Evolutionary conservation across 2,329 filamentous ascomycete genomes (phyloP), one percentile per base, ranked within the genome.

Genomic region (Aspergillus latus): DNA sequence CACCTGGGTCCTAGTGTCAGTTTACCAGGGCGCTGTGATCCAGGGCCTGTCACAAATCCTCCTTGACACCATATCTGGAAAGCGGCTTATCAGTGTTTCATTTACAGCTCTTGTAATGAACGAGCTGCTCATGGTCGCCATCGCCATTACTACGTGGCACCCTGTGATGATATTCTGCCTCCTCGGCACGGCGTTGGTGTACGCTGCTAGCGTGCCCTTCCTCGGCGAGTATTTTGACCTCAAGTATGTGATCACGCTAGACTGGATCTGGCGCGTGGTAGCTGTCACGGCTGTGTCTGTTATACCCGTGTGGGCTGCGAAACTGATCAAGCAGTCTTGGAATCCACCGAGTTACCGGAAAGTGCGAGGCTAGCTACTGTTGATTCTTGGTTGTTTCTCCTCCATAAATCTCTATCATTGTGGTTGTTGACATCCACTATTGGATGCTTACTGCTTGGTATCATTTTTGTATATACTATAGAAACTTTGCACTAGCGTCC

Each of bases 81-180:
- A 82, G 10, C 80, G 78, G 58, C 96, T 99, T 87, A 90, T 97
- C 53, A 86, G 89, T 26, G 90, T 99, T 45, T 92, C 88, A 56
- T 99, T 96, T 71, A 95, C 93, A 0, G 91, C 92, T 0, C 84
- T 99, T 2, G 86, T 99, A 4, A 78, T 97, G 59, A 99, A 97
- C 72, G 94, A 99, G 72, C 83, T 99, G 58, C 84, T 95, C 65
- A 99, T 99, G 95, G 94, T 97, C 2, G 93, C 92, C 3, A 90
- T 96, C 57, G 90, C 96, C 71, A 90, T 99, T 65, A 96, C 91
- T 3, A 99, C 94, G 0, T 99, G 94, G 94, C 94, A 97, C 73
- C 88, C 88, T 39, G 81, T 93, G 60, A 97, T 97, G 92, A 87
- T 96, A 53, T 77, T 90, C 50, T 88, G 83, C 63, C 88, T 97